These are phyloP conservation scores for Penicillium cosmopolitanum DNA, from an alignment of 495 filamentous ascomycete genomes.

Conservation along the genomic window DNA sequence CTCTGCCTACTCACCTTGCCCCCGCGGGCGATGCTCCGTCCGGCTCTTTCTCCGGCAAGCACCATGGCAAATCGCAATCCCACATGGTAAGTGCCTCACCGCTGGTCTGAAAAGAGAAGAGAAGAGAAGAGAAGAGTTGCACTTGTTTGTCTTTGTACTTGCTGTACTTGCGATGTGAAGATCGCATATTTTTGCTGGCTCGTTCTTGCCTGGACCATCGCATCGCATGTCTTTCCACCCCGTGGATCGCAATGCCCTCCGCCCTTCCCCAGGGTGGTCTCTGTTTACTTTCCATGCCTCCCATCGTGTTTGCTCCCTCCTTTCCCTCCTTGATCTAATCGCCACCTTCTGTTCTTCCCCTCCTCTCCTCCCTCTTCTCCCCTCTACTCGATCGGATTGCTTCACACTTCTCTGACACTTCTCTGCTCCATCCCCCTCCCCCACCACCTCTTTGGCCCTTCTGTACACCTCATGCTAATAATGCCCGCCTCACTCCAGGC, in stretches of 20 bases:
- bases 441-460: not conserved
- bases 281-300: no score
- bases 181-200: no score
- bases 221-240: not conserved
- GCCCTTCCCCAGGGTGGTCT: no score
- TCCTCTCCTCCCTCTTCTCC: no score
- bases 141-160: no score
- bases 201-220: no score
- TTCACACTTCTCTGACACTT: not conserved
- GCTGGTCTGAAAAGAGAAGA: no score
- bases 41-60: conserved; percentile 64
- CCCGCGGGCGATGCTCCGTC: conserved; percentile 51
- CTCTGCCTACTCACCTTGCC: conserved; percentile 78
- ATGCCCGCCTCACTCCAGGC: conserved; percentile 58
- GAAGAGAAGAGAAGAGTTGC: no score
- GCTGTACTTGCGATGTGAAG: no score
- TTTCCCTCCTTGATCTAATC: not conserved
- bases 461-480: conserved; percentile 2
- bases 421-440: not conserved
- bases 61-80: conserved; percentile 93
- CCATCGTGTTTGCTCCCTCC: not conserved
- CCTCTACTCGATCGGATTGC: not conserved
- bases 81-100: conserved; percentile 78
- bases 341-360: no score
- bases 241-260: not conserved